Conservation (phyloP, 2,329 filamentous ascomycete genomes). For the Trichoderma sp. region DNA sequence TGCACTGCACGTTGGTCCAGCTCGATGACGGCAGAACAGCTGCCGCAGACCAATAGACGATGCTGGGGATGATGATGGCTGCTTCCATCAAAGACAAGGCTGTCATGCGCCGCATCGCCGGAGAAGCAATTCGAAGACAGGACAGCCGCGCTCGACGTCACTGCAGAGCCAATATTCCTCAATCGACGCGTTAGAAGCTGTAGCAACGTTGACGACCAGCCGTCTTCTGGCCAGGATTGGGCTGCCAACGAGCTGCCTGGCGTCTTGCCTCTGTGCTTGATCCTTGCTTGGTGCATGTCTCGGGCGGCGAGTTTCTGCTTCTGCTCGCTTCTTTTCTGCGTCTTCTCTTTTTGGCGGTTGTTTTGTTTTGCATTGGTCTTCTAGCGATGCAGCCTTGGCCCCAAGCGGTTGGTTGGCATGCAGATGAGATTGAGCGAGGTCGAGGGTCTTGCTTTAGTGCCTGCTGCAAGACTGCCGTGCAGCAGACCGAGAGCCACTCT, state of each 20-base stretch:
- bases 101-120: not conserved
- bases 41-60: not conserved
- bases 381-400: slow-evolving; percentile 3
- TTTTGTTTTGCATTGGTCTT: not conserved
- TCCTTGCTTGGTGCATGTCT: slow-evolving; percentile 2
- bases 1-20: not conserved
- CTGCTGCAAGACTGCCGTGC: not conserved
- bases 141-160: not conserved
- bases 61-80: not conserved
- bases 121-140: not conserved
- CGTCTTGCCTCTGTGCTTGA: not conserved
- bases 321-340: not conserved
- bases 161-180: not conserved
- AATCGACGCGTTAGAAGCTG: not conserved
- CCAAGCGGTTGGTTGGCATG: slow-evolving; percentile 16
- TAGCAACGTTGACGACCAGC: not conserved
- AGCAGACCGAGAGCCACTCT: slow-evolving; percentile 1
- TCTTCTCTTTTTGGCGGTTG: no score
- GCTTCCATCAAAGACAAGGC: not conserved
- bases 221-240: not conserved
- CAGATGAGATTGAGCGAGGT: not conserved
- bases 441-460: not conserved
- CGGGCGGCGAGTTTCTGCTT: not conserved
- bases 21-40: not conserved
- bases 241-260: no score